These are phyloP conservation scores for Gigaspora rosea DNA, from an alignment of 192 early-diverging fungal species.

Conservation along the genomic window DNA sequence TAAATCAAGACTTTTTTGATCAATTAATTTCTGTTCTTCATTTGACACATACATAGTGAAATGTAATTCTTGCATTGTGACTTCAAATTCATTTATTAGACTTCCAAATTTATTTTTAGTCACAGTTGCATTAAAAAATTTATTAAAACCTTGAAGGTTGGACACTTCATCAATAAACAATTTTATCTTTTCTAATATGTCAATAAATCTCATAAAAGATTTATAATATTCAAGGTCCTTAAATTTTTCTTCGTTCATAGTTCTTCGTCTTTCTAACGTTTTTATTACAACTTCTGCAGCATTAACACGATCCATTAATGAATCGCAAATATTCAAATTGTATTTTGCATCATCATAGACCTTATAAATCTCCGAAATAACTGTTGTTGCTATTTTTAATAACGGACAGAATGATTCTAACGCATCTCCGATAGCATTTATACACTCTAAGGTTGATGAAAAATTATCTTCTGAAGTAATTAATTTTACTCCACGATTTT, in stretches of 20 bases:
- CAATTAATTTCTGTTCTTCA: neutral
- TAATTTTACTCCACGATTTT: no score
- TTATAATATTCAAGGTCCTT: neutral
- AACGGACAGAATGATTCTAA: no score
- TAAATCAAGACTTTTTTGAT: neutral
- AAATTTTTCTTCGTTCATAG: conserved; percentile 8
- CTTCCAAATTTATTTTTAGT: no score
- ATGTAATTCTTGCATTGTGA: neutral
- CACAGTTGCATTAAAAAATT: no score
- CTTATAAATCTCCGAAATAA: neutral
- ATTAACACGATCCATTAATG: conserved; percentile 2
- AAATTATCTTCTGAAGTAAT: no score
- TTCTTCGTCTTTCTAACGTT: conserved; percentile 1
- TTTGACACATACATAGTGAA: neutral
- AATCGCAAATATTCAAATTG: neutral
- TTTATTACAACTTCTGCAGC: neutral
- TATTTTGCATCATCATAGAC: neutral
- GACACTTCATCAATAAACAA: no score
- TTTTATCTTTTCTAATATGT: no score
- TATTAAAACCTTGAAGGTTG: no score
- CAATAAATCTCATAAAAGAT: no score
- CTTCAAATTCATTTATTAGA: neutral
- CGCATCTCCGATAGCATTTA: no score
- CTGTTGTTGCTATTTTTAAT: neutral
- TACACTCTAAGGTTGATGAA: no score